A percentile compares a stretch with the other conserved stretches of the same genome.
Conservation (phyloP, 768 basidiomycete species). For the Lactarius quietus region DNA sequence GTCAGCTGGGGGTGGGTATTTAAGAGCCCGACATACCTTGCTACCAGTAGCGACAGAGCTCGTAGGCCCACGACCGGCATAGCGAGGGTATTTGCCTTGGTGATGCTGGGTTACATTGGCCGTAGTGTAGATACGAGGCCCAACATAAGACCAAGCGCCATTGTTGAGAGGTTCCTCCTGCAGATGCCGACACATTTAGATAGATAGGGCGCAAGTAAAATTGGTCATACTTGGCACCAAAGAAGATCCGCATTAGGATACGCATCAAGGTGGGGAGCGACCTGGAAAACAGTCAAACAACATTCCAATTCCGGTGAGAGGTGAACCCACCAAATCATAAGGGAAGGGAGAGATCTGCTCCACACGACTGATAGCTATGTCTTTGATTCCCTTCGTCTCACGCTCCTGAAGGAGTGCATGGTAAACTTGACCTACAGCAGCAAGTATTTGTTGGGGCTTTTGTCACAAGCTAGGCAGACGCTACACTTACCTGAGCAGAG, state of each 20-base stretch:
- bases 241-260: constrained; percentile 93
- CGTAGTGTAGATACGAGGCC: constrained; percentile 91
- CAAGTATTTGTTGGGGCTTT: background rate
- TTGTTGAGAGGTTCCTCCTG: constrained; percentile 96
- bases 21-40: constrained; percentile 51
- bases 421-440: constrained; percentile 81
- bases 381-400: constrained; percentile 84
- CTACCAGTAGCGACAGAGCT: constrained; percentile 90
- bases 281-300: constrained; percentile 38
- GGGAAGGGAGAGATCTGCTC: constrained; percentile 98
- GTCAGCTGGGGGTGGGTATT: background rate
- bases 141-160: constrained; percentile 96
- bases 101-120: constrained; percentile 87
- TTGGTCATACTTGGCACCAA: constrained; percentile 77
- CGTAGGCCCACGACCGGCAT: constrained; percentile 90
- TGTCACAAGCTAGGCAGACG: background rate
- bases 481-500: constrained; percentile 68
- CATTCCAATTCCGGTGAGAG: background rate
- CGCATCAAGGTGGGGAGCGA: constrained; percentile 91
- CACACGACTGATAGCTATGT: constrained; percentile 89
- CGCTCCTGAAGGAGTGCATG: constrained; percentile 85
- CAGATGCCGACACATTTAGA: constrained; percentile 13
- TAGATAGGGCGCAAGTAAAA: background rate
- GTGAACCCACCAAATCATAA: constrained; percentile 73
- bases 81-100: constrained; percentile 83